A percentile compares a stretch with the other conserved stretches of the same genome.
Evolutionary conservation across 495 filamentous ascomycete species (phyloP).

Genomic region (Penicillium simplicissimum): DNA sequence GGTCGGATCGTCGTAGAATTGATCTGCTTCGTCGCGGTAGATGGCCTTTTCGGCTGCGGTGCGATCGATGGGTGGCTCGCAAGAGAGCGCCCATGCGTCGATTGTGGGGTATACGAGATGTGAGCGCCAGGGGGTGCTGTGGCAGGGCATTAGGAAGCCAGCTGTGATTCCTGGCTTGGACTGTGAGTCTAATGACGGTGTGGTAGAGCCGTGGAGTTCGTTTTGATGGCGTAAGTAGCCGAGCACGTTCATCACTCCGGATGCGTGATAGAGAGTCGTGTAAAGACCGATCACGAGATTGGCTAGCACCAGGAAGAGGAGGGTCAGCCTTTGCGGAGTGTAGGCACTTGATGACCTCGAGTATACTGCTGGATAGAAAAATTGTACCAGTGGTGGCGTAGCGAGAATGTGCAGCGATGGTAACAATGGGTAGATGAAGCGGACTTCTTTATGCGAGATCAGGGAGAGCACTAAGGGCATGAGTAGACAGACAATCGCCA

Average conservation of each 20-base stretch:
- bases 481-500: conserved; percentile 60
- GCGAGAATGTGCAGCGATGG: conserved; percentile 81
- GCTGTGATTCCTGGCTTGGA: conserved; percentile 54
- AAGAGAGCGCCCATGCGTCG: conserved; percentile 82
- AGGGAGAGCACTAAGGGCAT: conserved; percentile 68
- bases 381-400: conserved; percentile 63
- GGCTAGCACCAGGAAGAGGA: conserved; percentile 59
- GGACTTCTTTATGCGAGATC: conserved; percentile 95
- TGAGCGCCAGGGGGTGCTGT: conserved; percentile 94
- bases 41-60: conserved; percentile 52
- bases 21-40: conserved; percentile 88
- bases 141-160: conserved; percentile 95
- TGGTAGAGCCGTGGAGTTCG: conserved; percentile 45
- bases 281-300: conserved; percentile 76
- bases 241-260: conserved; percentile 70
- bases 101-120: conserved; percentile 75
- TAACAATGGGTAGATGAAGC: conserved; percentile 93
- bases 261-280: conserved; percentile 73
- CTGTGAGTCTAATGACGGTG: background rate
- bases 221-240: conserved; percentile 73
- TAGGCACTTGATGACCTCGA: conserved; percentile 26
- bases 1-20: conserved; percentile 72
- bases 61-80: conserved; percentile 81
- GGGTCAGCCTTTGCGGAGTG: conserved; percentile 51
- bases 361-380: conserved; percentile 55